phyloP scores from a whole-genome alignment of 164 flowering plant species.

The Sextonia rubra region DNA sequence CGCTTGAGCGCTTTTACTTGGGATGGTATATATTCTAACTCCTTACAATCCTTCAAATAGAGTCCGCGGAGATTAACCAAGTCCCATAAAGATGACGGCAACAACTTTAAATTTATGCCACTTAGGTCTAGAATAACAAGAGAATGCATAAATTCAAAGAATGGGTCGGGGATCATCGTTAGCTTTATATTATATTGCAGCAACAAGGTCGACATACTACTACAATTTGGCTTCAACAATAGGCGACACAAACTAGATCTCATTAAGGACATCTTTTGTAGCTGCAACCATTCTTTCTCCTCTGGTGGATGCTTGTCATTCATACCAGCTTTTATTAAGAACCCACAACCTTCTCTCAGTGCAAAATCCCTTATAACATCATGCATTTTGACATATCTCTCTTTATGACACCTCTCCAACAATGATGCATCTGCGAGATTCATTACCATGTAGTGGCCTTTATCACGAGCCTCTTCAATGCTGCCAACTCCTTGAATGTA shows the following conservation, averaged over 20 bases:
- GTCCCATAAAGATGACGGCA: constrained; percentile 14
- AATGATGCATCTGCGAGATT: constrained; percentile 14
- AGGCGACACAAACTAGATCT: neutral
- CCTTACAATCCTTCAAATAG: constrained; percentile 5
- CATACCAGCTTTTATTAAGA: neutral
- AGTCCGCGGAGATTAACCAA: constrained; percentile 6
- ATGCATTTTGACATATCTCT: constrained; percentile 19
- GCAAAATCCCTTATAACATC: constrained; percentile 18
- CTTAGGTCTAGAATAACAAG: constrained; percentile 17
- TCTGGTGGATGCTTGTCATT: neutral
- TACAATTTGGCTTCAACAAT: neutral
- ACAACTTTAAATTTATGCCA: neutral
- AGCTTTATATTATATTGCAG: constrained; percentile 6
- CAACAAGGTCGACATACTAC: constrained; percentile 5
- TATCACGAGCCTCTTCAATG: constrained; percentile 3
- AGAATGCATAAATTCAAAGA: constrained; percentile 14
- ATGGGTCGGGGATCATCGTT: constrained; percentile 8
- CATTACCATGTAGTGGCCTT: constrained; percentile 12
- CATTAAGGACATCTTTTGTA: constrained; percentile 1
- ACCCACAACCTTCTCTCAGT: neutral
- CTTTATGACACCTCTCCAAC: constrained; percentile 14
- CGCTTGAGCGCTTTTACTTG: neutral
- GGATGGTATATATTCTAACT: constrained; percentile 3
- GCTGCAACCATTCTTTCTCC: constrained; percentile 7
- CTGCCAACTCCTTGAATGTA: neutral